Evolutionary conservation across 2,329 filamentous ascomycete species (phyloP), one percentile per base, ranked within the genome.

Genomic region (Pyricularia grisea): DNA sequence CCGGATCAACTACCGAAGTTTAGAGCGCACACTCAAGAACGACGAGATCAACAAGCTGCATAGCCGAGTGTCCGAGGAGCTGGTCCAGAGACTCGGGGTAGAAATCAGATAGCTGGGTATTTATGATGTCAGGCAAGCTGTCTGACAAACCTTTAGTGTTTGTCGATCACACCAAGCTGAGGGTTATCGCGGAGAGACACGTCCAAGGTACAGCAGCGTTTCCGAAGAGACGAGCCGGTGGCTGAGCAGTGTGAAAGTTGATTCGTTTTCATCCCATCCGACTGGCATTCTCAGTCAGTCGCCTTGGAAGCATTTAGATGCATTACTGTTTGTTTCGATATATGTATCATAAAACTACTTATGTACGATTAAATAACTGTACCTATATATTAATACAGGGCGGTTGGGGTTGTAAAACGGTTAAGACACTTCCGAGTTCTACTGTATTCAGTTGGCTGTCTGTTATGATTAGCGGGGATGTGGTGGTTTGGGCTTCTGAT

Each of bases 21-120:
- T 97, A 73, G 94, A 97, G 82, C 87, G 91, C 76, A 99, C 94
- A 1, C 81, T 99, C 78, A 97, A 91, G 11, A 95, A 93, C 74
- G 83, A 86, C 50, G 92, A 97, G 82, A 87, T 89, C 12, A 96
- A 96, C 76, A 79, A 82, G 63, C 79, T 97, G 76, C 94, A 99
- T 77, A 83, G 88, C 67, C 78, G 83, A 72, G 89, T 98, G 64
- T 82, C 84, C 61, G 75, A 81, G 71, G 84, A 86, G 72, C 80
- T 98, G 71, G 89, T 92, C 2, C 81, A 85, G 70, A 87, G 87
- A 73, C 81, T 97, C 70, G 91, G 91, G 0, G 92, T 98, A 25
- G 91, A 97, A 79, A 81, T 97, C 74, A 85, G 92, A 77, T 93
- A 75, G 74, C 2, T 4, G 31, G 2, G 11, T n/a, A n/a, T n/a